A percentile compares a stretch with the other conserved stretches of the same genome.
Conservation (phyloP, 352 stramenopile species). For the Aphanomyces euteiches region DNA sequence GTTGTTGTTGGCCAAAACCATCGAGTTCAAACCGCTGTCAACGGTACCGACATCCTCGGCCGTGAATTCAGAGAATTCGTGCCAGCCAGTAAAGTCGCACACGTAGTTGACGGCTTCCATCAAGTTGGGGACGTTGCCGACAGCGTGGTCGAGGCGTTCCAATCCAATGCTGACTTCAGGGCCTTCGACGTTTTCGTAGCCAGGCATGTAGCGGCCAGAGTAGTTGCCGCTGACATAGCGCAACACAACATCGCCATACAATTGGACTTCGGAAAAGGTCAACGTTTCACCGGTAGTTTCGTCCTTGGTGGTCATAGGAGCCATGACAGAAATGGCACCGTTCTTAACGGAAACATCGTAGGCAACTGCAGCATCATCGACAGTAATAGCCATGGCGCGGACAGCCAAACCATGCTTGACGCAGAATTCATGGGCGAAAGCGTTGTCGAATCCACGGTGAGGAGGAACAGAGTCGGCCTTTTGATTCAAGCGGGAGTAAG, state of each 20-base stretch:
- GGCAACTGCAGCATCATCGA: conserved; percentile 66
- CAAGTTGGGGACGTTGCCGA: conserved; percentile 89
- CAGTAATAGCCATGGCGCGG: conserved; percentile 74
- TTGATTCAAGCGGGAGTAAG: conserved; percentile 71
- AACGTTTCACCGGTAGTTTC: conserved; percentile 47
- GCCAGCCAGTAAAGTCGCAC: conserved; percentile 77
- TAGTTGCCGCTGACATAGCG: conserved; percentile 80
- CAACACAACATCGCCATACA: conserved; percentile 87
- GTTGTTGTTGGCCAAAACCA: conserved; percentile 92
- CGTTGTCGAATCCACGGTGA: conserved; percentile 37
- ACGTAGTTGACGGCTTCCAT: conserved; percentile 82
- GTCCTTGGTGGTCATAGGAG: conserved; percentile 60
- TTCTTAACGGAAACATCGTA: conserved; percentile 77
- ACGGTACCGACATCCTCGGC: conserved; percentile 92
- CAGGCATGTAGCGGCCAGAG: conserved; percentile 67
- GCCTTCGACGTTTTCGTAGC: conserved; percentile 53
- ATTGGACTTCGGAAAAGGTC: conserved; percentile 74
- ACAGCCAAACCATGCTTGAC: conserved; percentile 75
- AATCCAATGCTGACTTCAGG: conserved; percentile 73
- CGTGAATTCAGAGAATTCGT: conserved; percentile 94
- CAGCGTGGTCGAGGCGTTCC: conserved; percentile 82
- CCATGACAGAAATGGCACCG: conserved; percentile 52
- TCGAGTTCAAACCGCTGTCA: conserved; percentile 93
- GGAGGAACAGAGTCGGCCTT: conserved; percentile 37
- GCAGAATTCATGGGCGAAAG: conserved; percentile 71